phyloP scores from a whole-genome alignment of 1,139 yeast species.

The Sugiyamaella sp. region DNA sequence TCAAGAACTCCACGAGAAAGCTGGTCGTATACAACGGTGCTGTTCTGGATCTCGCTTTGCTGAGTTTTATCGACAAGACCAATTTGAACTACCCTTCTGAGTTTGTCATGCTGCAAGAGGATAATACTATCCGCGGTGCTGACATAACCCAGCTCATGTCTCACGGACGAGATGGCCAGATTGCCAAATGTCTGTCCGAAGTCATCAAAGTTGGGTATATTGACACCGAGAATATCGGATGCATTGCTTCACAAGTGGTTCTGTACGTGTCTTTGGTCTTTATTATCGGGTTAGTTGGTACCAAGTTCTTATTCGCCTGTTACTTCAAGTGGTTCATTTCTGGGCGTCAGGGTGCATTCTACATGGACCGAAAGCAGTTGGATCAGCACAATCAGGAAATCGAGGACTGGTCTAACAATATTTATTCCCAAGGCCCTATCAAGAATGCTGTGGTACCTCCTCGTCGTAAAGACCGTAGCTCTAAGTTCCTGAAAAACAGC shows the following conservation, averaged over 20 bases:
- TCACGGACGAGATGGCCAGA: constrained; percentile 64
- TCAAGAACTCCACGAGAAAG: constrained; percentile 68
- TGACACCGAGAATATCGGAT: constrained; percentile 92
- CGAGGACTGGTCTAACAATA: constrained; percentile 76
- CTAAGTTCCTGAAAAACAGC: constrained; percentile 31
- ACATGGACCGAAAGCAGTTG: constrained; percentile 56
- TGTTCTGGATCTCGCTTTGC: constrained; percentile 76
- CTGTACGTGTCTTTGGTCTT: constrained; percentile 78
- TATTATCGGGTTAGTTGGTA: constrained; percentile 75
- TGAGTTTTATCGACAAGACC: constrained; percentile 70
- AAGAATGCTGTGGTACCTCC: constrained; percentile 38
- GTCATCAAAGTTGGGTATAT: constrained; percentile 85
- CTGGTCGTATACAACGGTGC: constrained; percentile 86
- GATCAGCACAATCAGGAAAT: constrained; percentile 61
- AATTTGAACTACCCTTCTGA: constrained; percentile 73
- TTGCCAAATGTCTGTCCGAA: constrained; percentile 85
- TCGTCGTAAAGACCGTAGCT: constrained; percentile 33
- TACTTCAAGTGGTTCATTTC: constrained; percentile 85
- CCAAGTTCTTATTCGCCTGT: constrained; percentile 82
- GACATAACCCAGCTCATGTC: constrained; percentile 82
- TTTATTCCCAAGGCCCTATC: constrained; percentile 57
- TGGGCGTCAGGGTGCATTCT: constrained; percentile 76
- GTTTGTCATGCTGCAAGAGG: constrained; percentile 64
- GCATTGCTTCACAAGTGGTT: constrained; percentile 87
- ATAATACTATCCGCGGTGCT: constrained; percentile 63